These are phyloP conservation scores for Cladophialophora chaetospira DNA, from an alignment of 2,329 filamentous ascomycete genomes.

Conservation along the genomic window DNA sequence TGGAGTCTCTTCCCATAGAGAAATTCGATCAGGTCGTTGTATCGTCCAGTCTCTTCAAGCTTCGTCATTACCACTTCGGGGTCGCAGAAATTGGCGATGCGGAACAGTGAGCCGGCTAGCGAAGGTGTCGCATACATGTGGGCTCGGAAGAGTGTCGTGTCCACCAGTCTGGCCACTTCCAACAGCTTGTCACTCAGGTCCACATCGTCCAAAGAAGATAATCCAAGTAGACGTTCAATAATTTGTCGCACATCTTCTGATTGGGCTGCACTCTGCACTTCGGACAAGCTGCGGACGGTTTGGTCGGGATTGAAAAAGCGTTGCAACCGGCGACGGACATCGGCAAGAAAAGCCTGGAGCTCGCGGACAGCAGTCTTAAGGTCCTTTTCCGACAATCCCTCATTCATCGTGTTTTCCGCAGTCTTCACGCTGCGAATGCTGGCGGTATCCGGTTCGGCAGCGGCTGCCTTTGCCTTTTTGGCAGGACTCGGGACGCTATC, in stretches of 20 bases:
- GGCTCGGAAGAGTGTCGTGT: conserved; percentile 89
- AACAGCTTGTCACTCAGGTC: conserved; percentile 72
- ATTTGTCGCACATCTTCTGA: conserved; percentile 46
- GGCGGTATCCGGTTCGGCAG: conserved; percentile 19
- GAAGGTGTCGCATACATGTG: conserved; percentile 92
- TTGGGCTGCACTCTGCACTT: conserved; percentile 36
- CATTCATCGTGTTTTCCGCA: conserved; percentile 22
- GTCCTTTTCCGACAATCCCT: conserved; percentile 67
- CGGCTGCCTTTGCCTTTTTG: conserved; percentile 18
- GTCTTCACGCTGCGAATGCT: conserved; percentile 24
- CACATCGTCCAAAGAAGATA: conserved; percentile 54
- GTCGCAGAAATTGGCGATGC: conserved; percentile 95
- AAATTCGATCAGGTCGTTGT: conserved; percentile 95
- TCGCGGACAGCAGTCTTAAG: conserved; percentile 78
- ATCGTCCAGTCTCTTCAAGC: conserved; percentile 81
- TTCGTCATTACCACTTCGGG: conserved; percentile 93
- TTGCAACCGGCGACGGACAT: conserved; percentile 70
- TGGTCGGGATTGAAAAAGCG: conserved; percentile 63
- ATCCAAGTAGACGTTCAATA: conserved; percentile 49
- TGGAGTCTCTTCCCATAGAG: conserved; percentile 94
- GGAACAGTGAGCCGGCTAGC: conserved; percentile 85
- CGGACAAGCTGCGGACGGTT: conserved; percentile 42
- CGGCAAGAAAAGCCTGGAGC: conserved; percentile 83
- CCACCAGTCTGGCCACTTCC: conserved; percentile 78
- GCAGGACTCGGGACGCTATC: conserved; percentile 16